Conservation (phyloP, 345 rosid genomes). For the Eutrema heterophyllum region DNA sequence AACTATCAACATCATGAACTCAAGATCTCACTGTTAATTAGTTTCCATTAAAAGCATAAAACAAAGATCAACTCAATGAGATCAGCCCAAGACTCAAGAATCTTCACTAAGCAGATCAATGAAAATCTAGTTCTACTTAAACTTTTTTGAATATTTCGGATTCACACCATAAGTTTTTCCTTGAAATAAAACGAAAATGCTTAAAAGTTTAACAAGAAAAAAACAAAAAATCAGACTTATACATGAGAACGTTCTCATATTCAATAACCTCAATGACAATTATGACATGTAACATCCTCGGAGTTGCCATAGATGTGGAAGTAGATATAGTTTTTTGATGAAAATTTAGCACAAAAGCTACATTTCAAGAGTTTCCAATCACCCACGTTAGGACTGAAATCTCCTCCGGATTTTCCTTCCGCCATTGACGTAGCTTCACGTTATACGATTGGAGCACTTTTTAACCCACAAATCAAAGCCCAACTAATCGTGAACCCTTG, state of each 20-base stretch:
- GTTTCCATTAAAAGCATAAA: background rate
- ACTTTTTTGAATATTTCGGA: background rate
- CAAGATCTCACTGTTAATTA: background rate
- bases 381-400: too few relatives aligned
- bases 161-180: background rate
- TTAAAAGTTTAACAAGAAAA: too few relatives aligned
- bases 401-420: too few relatives aligned
- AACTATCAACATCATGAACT: constrained; percentile 2
- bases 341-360: background rate
- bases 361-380: background rate
- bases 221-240: too few relatives aligned
- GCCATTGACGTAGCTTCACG: background rate
- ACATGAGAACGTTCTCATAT: background rate
- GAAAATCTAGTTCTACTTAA: background rate
- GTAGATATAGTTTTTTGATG: background rate
- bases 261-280: background rate
- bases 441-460: background rate
- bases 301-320: background rate
- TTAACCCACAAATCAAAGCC: background rate
- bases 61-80: background rate
- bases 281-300: background rate
- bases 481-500: background rate
- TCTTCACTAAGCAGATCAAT: background rate
- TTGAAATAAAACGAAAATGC: background rate
- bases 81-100: background rate